Evolutionary conservation across 202 grass and related monocot genomes (phyloP).

Genomic region (Musa balbisiana): DNA sequence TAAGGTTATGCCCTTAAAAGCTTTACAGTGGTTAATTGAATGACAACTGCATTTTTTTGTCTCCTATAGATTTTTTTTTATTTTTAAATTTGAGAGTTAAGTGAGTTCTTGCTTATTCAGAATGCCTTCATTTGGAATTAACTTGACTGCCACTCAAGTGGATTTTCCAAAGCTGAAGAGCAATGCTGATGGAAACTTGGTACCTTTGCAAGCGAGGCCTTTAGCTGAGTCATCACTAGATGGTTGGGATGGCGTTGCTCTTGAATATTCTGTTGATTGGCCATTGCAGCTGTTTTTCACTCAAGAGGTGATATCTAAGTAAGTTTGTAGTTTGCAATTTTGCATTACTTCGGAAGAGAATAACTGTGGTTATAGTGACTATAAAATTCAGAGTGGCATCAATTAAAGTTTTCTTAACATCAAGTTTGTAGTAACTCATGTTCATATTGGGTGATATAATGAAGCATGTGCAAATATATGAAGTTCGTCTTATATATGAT

Average conservation of each 20-base stretch:
- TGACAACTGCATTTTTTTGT: constrained; percentile 3
- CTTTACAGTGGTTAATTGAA: constrained; percentile 4
- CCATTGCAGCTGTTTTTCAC: constrained; percentile 95
- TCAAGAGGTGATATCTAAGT: constrained; percentile 96
- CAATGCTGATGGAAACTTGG: constrained; percentile 27
- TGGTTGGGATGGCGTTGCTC: constrained; percentile 84
- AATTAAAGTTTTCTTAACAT: not conserved
- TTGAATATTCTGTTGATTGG: constrained; percentile 91
- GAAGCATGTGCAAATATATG: not conserved
- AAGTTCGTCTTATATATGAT: not conserved
- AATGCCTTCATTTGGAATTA: constrained; percentile 76
- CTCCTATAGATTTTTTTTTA: constrained; percentile 10
- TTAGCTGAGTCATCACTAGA: constrained; percentile 65
- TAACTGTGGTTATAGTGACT: not conserved
- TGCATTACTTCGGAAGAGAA: not conserved
- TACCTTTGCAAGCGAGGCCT: constrained; percentile 48
- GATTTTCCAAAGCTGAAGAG: constrained; percentile 40
- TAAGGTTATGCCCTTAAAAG: constrained; percentile 42
- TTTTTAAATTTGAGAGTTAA: not conserved
- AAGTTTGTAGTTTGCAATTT: constrained; percentile 22
- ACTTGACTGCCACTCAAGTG: constrained; percentile 45
- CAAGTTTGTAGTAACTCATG: not conserved
- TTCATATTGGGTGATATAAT: not conserved
- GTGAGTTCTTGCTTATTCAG: constrained; percentile 30
- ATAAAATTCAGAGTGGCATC: not conserved